Evolutionary conservation across 2,329 filamentous ascomycete genomes (phyloP).

Genomic region (Microcyclosporella mali): DNA sequence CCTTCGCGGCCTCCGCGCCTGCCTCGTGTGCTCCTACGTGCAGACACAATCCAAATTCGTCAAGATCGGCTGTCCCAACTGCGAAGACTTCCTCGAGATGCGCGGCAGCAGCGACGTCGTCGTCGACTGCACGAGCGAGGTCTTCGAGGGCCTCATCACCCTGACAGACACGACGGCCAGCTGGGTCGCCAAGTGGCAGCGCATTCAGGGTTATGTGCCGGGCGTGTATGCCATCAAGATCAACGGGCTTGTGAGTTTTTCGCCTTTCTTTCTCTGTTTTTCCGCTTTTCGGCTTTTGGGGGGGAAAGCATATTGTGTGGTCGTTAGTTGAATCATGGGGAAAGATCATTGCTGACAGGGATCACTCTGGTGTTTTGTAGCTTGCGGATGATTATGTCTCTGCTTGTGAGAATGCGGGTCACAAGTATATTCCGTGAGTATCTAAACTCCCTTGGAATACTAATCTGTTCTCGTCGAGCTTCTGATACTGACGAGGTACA

Average conservation of each 20-base stretch:
- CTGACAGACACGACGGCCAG: constrained; percentile 74
- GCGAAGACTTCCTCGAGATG: constrained; percentile 84
- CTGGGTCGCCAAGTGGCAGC: constrained; percentile 97
- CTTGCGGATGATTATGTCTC: constrained; percentile 53
- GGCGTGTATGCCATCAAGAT: constrained; percentile 96
- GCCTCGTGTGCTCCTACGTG: constrained; percentile 97
- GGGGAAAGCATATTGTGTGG: not conserved
- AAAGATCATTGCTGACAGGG: not conserved
- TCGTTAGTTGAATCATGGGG: too few species aligned
- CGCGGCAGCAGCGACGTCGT: constrained; percentile 67
- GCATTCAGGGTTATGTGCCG: constrained; percentile 77
- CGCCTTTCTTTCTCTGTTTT: not conserved
- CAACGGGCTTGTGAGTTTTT: constrained; percentile 59
- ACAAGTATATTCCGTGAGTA: constrained; percentile 55
- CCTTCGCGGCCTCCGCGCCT: constrained; percentile 80
- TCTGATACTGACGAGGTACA: constrained; percentile 2
- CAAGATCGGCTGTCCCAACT: constrained; percentile 88
- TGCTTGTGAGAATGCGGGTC: constrained; percentile 52
- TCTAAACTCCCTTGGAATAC: too few species aligned
- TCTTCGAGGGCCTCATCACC: constrained; percentile 88
- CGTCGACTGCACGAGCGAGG: constrained; percentile 87
- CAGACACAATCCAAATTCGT: constrained; percentile 77
- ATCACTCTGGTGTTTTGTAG: constrained; percentile 24
- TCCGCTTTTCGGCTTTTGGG: too few species aligned
- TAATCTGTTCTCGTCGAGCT: not conserved